These are phyloP conservation scores for Melampsora occidentalis DNA, from an alignment of 1,284 basidiomycete species.

Conservation along the genomic window DNA sequence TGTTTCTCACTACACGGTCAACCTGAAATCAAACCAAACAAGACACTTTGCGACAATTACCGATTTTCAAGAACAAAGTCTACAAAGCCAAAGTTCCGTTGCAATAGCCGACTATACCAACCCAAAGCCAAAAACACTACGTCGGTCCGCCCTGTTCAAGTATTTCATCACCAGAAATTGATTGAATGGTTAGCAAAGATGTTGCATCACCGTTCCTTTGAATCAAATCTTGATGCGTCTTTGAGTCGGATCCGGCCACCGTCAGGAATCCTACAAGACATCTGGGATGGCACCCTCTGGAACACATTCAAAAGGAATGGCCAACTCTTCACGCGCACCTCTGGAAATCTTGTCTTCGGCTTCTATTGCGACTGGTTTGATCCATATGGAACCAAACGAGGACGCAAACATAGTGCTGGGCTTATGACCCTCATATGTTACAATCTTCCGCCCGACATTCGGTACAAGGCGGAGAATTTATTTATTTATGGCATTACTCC, in stretches of 20 bases:
- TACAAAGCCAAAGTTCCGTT: no score
- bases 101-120: no score
- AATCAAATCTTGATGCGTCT: not conserved
- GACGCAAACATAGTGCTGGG: not conserved
- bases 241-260: not conserved
- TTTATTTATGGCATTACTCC: not conserved
- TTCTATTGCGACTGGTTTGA: not conserved
- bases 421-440: not conserved
- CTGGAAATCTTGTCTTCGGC: not conserved
- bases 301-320: not conserved
- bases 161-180: constrained; percentile 14
- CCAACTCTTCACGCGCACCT: no score
- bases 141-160: not conserved
- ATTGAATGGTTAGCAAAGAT: constrained; percentile 7
- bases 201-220: not conserved
- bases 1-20: no score
- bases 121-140: no score
- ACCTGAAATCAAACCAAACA: no score
- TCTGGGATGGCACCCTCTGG: constrained; percentile 32
- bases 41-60: no score
- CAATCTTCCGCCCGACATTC: not conserved
- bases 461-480: not conserved
- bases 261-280: constrained; percentile 14
- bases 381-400: not conserved
- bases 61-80: no score